Percentiles rank a stretch among this genome's conserved stretches.
phyloP scores from a whole-genome alignment of 2,329 filamentous ascomycete genomes.

The Scedosporium minutisporum region DNA sequence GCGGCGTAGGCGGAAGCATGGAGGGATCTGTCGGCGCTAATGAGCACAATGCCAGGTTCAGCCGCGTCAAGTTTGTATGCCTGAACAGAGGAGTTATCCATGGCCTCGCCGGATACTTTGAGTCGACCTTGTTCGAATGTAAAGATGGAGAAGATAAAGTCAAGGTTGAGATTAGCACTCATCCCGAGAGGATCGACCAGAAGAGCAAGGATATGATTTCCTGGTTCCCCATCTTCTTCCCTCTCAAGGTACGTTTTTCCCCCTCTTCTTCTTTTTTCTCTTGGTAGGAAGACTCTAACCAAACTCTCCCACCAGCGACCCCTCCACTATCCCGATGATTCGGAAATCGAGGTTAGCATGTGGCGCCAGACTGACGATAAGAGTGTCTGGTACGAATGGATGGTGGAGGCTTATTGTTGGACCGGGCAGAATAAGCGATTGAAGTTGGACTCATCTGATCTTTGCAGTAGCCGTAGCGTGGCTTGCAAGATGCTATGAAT shows the following conservation, averaged over 20 bases:
- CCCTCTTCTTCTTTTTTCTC: neutral
- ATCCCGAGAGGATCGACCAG: conserved; percentile 79
- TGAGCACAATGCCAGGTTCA: conserved; percentile 80
- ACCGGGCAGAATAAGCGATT: conserved; percentile 49
- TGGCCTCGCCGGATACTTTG: conserved; percentile 89
- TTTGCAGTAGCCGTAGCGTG: conserved; percentile 60
- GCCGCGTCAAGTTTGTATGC: conserved; percentile 68
- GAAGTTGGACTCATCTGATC: conserved; percentile 55
- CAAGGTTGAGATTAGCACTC: conserved; percentile 79
- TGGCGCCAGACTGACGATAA: conserved; percentile 92
- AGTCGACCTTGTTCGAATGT: conserved; percentile 78
- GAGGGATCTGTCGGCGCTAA: conserved; percentile 71
- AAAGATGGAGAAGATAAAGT: conserved; percentile 25
- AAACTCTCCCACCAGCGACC: conserved; percentile 51
- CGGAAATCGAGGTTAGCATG: conserved; percentile 84
- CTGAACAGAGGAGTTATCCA: conserved; percentile 75
- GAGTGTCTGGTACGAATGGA: conserved; percentile 98
- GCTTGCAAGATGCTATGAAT: conserved; percentile 53
- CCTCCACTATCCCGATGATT: conserved; percentile 72
- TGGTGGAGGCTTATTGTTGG: conserved; percentile 74
- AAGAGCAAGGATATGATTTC: conserved; percentile 99
- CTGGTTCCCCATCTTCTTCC: conserved; percentile 99
- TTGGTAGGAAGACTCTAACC: neutral
- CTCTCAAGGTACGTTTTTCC: conserved; percentile 62
- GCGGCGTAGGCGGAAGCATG: conserved; percentile 63